Percentiles rank a stretch among this genome's conserved stretches.
phyloP scores from a whole-genome alignment of 2,329 filamentous ascomycete genomes.

The Aureobasidium sp. region DNA sequence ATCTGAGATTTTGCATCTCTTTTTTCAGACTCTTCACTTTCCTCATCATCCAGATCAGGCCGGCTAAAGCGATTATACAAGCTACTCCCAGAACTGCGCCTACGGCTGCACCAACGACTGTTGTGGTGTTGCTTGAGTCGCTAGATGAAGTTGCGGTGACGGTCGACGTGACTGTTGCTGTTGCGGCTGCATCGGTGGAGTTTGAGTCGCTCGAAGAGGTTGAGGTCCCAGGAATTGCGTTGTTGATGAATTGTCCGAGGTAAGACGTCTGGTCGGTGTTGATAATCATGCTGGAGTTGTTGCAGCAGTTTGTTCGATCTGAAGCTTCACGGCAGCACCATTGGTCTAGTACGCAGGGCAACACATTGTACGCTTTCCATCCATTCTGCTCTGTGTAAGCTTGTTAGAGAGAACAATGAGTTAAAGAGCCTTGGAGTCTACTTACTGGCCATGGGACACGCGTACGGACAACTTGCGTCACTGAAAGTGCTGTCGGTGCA shows the following conservation, averaged over 20 bases:
- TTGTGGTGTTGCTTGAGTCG: neutral
- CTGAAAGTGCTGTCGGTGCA: neutral
- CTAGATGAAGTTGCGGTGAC: neutral
- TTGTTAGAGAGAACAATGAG: neutral
- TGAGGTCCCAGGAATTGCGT: neutral
- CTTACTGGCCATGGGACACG: neutral
- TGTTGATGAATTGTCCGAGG: neutral
- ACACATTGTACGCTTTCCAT: neutral
- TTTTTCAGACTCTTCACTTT: conserved; percentile 4
- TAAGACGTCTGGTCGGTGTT: neutral
- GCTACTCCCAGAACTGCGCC: conserved; percentile 3
- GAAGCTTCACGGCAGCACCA: conserved; percentile 2
- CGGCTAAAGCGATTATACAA: neutral
- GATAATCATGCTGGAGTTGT: neutral
- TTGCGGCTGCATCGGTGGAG: neutral
- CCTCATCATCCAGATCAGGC: conserved; percentile 7
- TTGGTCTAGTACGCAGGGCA: neutral
- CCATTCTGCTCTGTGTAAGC: neutral
- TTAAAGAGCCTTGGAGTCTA: neutral
- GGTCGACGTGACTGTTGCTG: conserved; percentile 1
- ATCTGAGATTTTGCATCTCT: neutral
- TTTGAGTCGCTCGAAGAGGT: neutral
- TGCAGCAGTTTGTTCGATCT: neutral
- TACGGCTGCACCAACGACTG: conserved; percentile 6
- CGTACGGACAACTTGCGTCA: neutral